These are phyloP conservation scores for Rhodamnia rubescens DNA, from an alignment of 345 rosid species.

Conservation along the genomic window DNA sequence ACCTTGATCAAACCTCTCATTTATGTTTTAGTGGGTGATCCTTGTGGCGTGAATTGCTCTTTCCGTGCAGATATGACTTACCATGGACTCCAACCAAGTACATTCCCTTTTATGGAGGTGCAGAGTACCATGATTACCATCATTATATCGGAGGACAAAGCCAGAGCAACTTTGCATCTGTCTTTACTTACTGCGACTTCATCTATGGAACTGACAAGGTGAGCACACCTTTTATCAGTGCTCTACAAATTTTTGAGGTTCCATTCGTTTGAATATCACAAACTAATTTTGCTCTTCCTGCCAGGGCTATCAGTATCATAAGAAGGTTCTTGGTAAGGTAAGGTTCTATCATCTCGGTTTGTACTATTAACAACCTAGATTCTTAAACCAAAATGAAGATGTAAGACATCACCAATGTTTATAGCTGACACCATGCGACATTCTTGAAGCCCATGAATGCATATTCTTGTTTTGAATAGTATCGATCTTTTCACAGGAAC, in stretches of 20 bases:
- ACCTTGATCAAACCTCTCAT: background rate
- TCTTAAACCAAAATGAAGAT: background rate
- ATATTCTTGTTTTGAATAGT: background rate
- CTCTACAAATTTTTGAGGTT: background rate
- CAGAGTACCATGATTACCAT: constrained; percentile 95
- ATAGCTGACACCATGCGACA: background rate
- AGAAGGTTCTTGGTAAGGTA: constrained; percentile 69
- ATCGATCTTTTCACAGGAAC: background rate
- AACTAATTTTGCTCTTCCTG: background rate
- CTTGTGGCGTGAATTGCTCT: background rate
- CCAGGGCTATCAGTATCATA: constrained; percentile 82
- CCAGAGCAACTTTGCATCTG: constrained; percentile 97
- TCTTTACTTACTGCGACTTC: constrained; percentile 91
- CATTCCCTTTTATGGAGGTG: constrained; percentile 95
- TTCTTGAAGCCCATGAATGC: background rate
- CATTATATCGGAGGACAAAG: constrained; percentile 98
- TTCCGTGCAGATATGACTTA: constrained; percentile 56
- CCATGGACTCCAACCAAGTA: constrained; percentile 85
- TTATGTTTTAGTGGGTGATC: background rate
- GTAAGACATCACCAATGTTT: background rate
- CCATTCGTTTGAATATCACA: background rate
- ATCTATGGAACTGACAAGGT: constrained; percentile 97
- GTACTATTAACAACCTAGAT: background rate
- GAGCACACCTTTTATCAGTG: background rate
- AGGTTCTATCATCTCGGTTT: background rate